Evolutionary conservation across 2,329 filamentous ascomycete species (phyloP), one percentile per base, ranked within the genome.

Genomic region (Cercospora canescens): DNA sequence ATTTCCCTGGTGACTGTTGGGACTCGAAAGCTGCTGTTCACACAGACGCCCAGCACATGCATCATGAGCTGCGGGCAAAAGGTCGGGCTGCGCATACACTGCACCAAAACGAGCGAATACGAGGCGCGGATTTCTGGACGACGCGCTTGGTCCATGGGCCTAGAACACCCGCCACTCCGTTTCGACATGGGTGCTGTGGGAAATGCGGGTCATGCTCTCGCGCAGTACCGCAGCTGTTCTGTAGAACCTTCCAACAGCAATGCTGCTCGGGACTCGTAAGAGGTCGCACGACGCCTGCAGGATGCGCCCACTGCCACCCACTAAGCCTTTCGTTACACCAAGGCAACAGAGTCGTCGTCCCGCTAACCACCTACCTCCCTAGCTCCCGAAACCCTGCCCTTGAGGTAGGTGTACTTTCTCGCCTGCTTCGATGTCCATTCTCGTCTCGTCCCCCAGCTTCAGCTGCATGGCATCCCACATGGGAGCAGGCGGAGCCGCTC

Each of bases 381-480:
- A n/a, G n/a, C n/a, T 8, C 24, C 28, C 28, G 28, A 34, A 55
- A 35, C 52, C 52, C 35, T 56, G n/a, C 52, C 18, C 45, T 4
- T 35, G 45, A 52, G 45, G 45, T 52, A 52, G 28, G 52, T 35
- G 26, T 56, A 34, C 52, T 56, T 56, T 35, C 52, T 56, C 52
- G 52, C 52, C 52, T 21, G 52, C 28, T 56, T 56, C 28, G 28
- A 56, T 56, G 52, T 24, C 32, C 28, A 7, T 32, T 35, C 2
- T 35, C 52, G 52, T 56, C 52, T 35, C 52, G 28, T 34, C 18
- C 16, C 32, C 52, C 32, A 35, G 32, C 52, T 56, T 24, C 5
- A 56, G n/a, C 52, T 56, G 52, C 52, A 56, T 56, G 52, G 52
- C 52, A 52, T 52, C 24, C 24, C 45, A 52, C 45, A 28, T 50